Evolutionary conservation across 176 grass and related monocot species (phyloP).

Genomic region (Carex myosuroides): DNA sequence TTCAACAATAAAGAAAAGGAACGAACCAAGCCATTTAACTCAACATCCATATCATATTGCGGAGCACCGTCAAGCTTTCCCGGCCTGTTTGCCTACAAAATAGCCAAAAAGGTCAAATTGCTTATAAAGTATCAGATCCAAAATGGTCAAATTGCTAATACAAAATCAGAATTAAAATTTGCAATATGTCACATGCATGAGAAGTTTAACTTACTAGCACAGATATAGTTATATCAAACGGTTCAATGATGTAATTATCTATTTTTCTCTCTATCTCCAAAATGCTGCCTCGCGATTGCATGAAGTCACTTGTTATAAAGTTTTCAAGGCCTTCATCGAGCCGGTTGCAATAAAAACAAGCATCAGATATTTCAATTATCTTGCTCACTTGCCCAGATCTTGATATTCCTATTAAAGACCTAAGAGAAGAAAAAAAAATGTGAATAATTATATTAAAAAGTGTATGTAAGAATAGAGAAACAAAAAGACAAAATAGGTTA

Average conservation of each 20-base stretch:
- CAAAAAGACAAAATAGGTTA: slow-evolving; percentile 22
- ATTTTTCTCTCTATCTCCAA: slow-evolving; percentile 41
- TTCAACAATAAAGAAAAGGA: slow-evolving; percentile 15
- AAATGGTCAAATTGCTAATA: background rate
- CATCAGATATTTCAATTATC: slow-evolving; percentile 76
- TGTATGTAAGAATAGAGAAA: slow-evolving; percentile 3
- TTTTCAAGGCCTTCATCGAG: slow-evolving; percentile 41
- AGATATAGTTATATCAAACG: slow-evolving; percentile 64
- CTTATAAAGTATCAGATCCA: background rate
- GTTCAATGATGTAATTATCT: slow-evolving; percentile 80
- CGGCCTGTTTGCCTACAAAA: slow-evolving; percentile 61
- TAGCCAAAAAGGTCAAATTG: background rate
- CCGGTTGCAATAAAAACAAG: slow-evolving; percentile 66
- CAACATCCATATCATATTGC: slow-evolving; percentile 71
- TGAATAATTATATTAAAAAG: slow-evolving; percentile 16
- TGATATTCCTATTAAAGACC: slow-evolving; percentile 62
- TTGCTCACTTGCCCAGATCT: slow-evolving; percentile 77
- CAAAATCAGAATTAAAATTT: slow-evolving; percentile 7
- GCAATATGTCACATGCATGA: slow-evolving; percentile 11
- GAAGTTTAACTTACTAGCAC: slow-evolving; percentile 57
- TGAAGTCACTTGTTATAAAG: slow-evolving; percentile 37
- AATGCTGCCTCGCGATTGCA: slow-evolving; percentile 25
- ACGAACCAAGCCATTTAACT: slow-evolving; percentile 83
- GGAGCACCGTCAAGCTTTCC: slow-evolving; percentile 74
- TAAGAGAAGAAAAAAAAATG: slow-evolving; percentile 29